phyloP scores from a whole-genome alignment of 2,329 filamentous ascomycete species.

The Bipolaris cookei region DNA sequence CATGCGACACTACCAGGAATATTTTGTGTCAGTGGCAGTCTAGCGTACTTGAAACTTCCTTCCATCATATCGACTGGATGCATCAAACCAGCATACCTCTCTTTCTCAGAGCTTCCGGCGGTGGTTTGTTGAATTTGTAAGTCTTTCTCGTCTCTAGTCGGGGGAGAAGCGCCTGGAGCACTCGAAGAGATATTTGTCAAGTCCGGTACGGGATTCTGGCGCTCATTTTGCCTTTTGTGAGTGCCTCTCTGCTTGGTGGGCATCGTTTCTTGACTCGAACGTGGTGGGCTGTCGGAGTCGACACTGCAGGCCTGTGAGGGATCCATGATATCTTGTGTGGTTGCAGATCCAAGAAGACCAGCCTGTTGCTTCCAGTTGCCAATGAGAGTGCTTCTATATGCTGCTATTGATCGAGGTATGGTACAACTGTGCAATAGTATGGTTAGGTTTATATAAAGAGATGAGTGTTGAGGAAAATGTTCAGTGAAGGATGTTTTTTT shows the following conservation, averaged over 20 bases:
- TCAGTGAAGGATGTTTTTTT: neutral
- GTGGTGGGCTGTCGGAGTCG: neutral
- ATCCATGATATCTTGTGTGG: neutral
- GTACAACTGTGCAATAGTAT: neutral
- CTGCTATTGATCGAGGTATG: neutral
- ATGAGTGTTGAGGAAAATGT: neutral
- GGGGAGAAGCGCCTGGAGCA: neutral
- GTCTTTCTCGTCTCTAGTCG: neutral
- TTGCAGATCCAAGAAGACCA: neutral
- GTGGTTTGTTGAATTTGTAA: neutral
- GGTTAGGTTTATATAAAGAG: neutral
- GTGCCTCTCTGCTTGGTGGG: neutral
- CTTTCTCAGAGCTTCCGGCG: neutral
- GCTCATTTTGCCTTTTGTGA: neutral
- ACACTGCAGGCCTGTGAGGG: neutral
- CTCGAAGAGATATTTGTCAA: constrained; percentile 1
- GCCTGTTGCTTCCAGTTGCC: neutral
- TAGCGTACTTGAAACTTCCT: constrained; percentile 3
- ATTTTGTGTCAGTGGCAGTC: constrained; percentile 3
- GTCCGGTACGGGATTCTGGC: neutral
- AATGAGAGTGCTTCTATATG: neutral
- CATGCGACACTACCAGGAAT: constrained; percentile 10
- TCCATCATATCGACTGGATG: neutral
- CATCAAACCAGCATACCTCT: neutral
- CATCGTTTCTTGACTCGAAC: neutral